Base-by-base conservation (phyloP, 2,329 filamentous ascomycete genomes). In the Exophiala sideris region DNA sequence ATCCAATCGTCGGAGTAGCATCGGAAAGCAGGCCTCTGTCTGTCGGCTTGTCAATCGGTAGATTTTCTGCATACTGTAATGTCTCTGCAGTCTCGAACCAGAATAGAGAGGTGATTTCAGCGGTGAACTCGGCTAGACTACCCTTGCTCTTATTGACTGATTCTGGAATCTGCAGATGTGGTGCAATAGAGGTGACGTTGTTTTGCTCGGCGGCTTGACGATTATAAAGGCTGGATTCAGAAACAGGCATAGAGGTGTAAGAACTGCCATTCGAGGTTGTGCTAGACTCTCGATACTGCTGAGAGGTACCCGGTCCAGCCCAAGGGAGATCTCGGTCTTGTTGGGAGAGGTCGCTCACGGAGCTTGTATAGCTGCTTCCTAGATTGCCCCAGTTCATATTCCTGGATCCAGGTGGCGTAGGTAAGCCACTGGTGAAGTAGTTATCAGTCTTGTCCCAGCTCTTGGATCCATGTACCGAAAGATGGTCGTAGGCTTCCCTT, bases 31-130 rank as follows among this genome's bases (percentile, higher is more conserved):
- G 76, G 32, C 80, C 74, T 52, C 79, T 73, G 44, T 74, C 67
- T 7, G 71, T 70, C 35, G 72, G 71, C 5, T 82, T 73, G 8
- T 84, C 82, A 16, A 56, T 41, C 9, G 57, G 54, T 2, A 60
- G 41, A 48, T 59, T 41, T 67, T 91, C 87, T 35, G 91, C 89
- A 53, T 83, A 80, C 62, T 87, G 82, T 12, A 97, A 76, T 18
- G 87, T 87, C n/a, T 87, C 81, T 40, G 88, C 87, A 12, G 87
- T 88, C 71, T 97, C 91, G 68, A 97, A 97, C 92, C 94, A 97
- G 74, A 97, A 96, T 11, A 99, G 79, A 67, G 92, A 96, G 10
- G 92, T 95, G 71, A 97, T 89, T 89, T 91, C 83, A 53, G 90
- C 89, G 48, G 89, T 88, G 70, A 95, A 91, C 66, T 94, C 88